A percentile compares a stretch with the other conserved stretches of the same genome.
Conservation (phyloP, 768 basidiomycete genomes). For the Agaricus bisporus region DNA sequence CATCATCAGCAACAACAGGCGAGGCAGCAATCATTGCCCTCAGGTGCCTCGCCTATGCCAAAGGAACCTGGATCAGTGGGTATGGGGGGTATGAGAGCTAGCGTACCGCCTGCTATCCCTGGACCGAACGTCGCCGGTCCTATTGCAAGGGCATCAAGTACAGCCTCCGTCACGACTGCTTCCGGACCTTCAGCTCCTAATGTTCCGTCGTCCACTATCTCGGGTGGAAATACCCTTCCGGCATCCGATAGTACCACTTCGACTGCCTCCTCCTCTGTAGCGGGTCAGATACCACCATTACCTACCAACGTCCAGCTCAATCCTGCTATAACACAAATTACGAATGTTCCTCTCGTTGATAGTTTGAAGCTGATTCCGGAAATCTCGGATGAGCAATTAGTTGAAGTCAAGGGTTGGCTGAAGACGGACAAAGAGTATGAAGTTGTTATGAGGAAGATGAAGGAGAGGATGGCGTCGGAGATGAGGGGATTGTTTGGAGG, state of each 20-base stretch:
- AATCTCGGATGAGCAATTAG: slow-evolving; percentile 45
- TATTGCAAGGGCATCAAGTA: background rate
- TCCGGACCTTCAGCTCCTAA: slow-evolving; percentile 1
- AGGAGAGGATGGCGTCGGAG: slow-evolving; percentile 47
- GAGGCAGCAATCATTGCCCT: slow-evolving; percentile 10
- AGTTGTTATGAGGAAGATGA: slow-evolving; percentile 38
- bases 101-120: slow-evolving; percentile 4
- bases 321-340: slow-evolving; percentile 52
- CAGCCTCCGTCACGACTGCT: background rate
- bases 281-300: slow-evolving; percentile 26
- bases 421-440: slow-evolving; percentile 56
- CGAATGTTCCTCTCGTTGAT: slow-evolving; percentile 52
- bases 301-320: slow-evolving; percentile 42
- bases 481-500: slow-evolving; percentile 34
- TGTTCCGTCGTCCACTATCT: background rate
- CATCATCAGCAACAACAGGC: slow-evolving; percentile 8
- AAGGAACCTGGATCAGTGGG: slow-evolving; percentile 10
- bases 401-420: slow-evolving; percentile 57
- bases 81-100: slow-evolving; percentile 10
- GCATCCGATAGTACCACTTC: background rate
- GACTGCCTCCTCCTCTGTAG: slow-evolving; percentile 8
- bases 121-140: slow-evolving; percentile 3
- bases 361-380: slow-evolving; percentile 50
- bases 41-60: slow-evolving; percentile 2
- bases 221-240: slow-evolving; percentile 5